A percentile compares a stretch with the other conserved stretches of the same genome.
phyloP scores from a whole-genome alignment of 1,139 yeast species.

The Sugiyamaella novakii region DNA sequence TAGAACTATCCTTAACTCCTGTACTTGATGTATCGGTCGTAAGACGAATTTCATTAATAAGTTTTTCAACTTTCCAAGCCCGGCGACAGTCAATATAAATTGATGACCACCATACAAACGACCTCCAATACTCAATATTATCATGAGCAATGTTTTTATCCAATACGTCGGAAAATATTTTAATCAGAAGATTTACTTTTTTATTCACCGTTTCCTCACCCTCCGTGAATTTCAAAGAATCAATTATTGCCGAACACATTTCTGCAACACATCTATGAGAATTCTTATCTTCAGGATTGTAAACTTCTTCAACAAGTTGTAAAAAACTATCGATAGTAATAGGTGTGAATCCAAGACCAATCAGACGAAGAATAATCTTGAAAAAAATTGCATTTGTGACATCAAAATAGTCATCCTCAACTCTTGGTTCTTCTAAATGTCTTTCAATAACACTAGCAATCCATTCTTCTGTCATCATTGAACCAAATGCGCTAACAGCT shows the following conservation, averaged over 20 bases:
- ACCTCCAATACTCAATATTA: slow-evolving; percentile 72
- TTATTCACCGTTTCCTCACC: slow-evolving; percentile 26
- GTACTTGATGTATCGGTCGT: slow-evolving; percentile 63
- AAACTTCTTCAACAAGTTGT: slow-evolving; percentile 27
- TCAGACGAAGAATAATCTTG: slow-evolving; percentile 32
- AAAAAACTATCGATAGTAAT: slow-evolving; percentile 32
- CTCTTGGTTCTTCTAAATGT: slow-evolving; percentile 43
- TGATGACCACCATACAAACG: slow-evolving; percentile 57
- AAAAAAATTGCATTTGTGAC: slow-evolving; percentile 34
- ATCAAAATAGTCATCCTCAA: slow-evolving; percentile 41
- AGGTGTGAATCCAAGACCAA: slow-evolving; percentile 30
- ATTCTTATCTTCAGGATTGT: slow-evolving; percentile 40
- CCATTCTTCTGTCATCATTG: slow-evolving; percentile 59
- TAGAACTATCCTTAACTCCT: slow-evolving; percentile 68
- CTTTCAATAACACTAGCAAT: slow-evolving; percentile 53
- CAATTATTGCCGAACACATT: slow-evolving; percentile 40
- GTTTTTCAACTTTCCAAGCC: slow-evolving; percentile 54
- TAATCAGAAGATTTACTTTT: slow-evolving; percentile 52
- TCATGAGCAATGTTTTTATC: slow-evolving; percentile 73
- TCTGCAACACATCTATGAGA: slow-evolving; percentile 47
- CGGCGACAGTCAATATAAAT: slow-evolving; percentile 55
- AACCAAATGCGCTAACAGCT: slow-evolving; percentile 52
- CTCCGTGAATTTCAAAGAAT: slow-evolving; percentile 30
- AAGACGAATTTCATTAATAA: slow-evolving; percentile 53
- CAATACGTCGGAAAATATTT: slow-evolving; percentile 55